Percentiles rank a stretch among this genome's conserved stretches.
Evolutionary conservation across 331 rosid species (phyloP).

Genomic region (Pyracantha coccinea): DNA sequence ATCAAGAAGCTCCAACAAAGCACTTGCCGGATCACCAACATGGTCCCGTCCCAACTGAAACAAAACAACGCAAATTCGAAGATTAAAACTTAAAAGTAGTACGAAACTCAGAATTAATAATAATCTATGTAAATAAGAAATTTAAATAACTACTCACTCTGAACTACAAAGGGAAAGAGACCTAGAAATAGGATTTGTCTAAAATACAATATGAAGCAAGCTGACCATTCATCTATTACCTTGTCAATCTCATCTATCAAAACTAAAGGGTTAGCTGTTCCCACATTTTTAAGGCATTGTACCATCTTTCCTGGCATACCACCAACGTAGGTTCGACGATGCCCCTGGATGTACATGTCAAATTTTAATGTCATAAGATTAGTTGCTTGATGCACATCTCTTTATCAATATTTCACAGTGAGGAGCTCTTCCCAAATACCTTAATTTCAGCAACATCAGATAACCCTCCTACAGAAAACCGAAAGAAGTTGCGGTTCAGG

Average conservation of each 20-base stretch:
- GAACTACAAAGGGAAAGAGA: background rate
- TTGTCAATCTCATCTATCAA: conserved; percentile 97
- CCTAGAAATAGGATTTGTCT: conserved; percentile 8
- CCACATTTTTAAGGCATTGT: conserved; percentile 96
- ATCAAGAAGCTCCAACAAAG: conserved; percentile 98
- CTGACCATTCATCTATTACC: conserved; percentile 37
- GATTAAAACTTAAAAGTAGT: background rate
- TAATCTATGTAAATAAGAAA: background rate
- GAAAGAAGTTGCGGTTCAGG: conserved; percentile 85
- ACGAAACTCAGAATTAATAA: background rate
- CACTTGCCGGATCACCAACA: conserved; percentile 99
- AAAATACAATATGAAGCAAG: conserved; percentile 9
- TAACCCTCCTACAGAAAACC: conserved; percentile 97
- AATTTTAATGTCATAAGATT: conserved; percentile 9
- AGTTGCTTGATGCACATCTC: background rate
- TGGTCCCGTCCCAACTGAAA: conserved; percentile 94
- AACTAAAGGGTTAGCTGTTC: conserved; percentile 91
- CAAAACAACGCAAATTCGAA: background rate
- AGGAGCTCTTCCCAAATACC: conserved; percentile 34
- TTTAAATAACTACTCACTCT: background rate
- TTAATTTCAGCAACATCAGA: conserved; percentile 98
- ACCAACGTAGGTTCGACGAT: conserved; percentile 97
- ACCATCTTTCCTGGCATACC: conserved; percentile 99
- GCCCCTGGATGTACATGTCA: conserved; percentile 58
- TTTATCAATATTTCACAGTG: background rate